Evolutionary conservation across 1,284 basidiomycete species (phyloP), one percentile per base, ranked within the genome.

Genomic region (Takashimella tepidaria): DNA sequence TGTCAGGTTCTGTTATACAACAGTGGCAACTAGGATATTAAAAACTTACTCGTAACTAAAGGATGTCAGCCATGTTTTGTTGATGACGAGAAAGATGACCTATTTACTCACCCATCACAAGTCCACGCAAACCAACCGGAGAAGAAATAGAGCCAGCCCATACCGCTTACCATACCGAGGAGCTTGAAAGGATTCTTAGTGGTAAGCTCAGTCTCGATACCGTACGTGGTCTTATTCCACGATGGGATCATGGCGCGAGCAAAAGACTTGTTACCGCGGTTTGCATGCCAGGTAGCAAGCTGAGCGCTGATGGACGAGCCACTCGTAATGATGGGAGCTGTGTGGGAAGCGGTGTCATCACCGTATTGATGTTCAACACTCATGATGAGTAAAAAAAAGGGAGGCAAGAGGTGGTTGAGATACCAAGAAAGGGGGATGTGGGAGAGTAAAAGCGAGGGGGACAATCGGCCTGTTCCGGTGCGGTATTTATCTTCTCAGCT

Each of bases 61-160:
- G n/a, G n/a, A 13, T 41, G 11, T 51, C 25, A 43, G 24, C n/a
- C n/a, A 12, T 21, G 20, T 10, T 22, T 22, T 12, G n/a, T 22
- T 12, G 10, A 11, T 10, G 27, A 47, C 11, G 45, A 47, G 11
- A 13, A 25, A 6, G 22, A 22, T 22, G 22, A 40, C 4, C 22
- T 13, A 19, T 11, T 21, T 6, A 48, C 53, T 41, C 47, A 59
- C 43, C 59, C 66, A 47, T 64, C 62, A 48, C 72, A 76, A 16
- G 72, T 84, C 84, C 85, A 85, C 21, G 79, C 79, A 66, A 86
- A 82, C 62, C 83, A 81, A 5, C 79, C 76, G 40, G 75, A 75
- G 63, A 77, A 76, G 72, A 82, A 81, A 50, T 79, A 72, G 2
- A 76, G 67, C 79, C 79, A 81, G 55, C 79, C 70, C 68, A 75